Evolutionary conservation across 2,329 filamentous ascomycete species (phyloP).

Genomic region (Myriangium duriaei): DNA sequence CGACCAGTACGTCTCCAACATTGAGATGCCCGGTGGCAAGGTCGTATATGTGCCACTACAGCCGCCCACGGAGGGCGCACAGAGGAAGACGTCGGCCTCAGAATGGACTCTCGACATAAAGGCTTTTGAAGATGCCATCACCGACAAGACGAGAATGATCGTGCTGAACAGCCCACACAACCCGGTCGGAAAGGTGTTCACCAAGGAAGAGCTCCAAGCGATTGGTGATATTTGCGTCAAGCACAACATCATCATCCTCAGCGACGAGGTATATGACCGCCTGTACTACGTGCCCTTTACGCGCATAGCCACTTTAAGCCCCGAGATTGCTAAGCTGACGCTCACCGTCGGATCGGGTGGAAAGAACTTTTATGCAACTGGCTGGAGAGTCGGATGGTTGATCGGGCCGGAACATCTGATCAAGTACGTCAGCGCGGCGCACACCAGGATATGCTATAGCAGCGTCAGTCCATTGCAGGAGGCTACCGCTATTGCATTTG

Average conservation of each 20-base stretch:
- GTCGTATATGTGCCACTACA: conserved; percentile 93
- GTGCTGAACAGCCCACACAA: conserved; percentile 86
- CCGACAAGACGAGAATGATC: conserved; percentile 86
- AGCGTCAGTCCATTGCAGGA: conserved; percentile 90
- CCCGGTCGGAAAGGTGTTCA: conserved; percentile 92
- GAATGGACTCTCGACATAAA: conserved; percentile 84
- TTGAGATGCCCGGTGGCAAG: conserved; percentile 92
- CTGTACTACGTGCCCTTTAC: conserved; percentile 95
- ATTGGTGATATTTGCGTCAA: conserved; percentile 86
- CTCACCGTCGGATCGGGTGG: conserved; percentile 90
- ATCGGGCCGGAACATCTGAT: conserved; percentile 82
- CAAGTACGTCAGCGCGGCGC: conserved; percentile 81
- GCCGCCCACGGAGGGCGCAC: conserved; percentile 68
- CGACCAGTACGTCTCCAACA: conserved; percentile 98
- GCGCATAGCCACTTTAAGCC: conserved; percentile 77
- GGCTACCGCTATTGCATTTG: conserved; percentile 85
- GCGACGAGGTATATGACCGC: conserved; percentile 67
- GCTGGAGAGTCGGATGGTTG: conserved; percentile 92
- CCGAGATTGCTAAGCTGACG: conserved; percentile 76
- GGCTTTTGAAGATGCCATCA: conserved; percentile 70
- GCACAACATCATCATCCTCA: conserved; percentile 73
- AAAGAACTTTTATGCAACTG: conserved; percentile 97
- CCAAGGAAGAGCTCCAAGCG: conserved; percentile 63
- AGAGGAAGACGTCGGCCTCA: conserved; percentile 66
- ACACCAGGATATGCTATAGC: conserved; percentile 92